Evolutionary conservation across 164 flowering plant species (phyloP).

Genomic region (Vitis rupestris): DNA sequence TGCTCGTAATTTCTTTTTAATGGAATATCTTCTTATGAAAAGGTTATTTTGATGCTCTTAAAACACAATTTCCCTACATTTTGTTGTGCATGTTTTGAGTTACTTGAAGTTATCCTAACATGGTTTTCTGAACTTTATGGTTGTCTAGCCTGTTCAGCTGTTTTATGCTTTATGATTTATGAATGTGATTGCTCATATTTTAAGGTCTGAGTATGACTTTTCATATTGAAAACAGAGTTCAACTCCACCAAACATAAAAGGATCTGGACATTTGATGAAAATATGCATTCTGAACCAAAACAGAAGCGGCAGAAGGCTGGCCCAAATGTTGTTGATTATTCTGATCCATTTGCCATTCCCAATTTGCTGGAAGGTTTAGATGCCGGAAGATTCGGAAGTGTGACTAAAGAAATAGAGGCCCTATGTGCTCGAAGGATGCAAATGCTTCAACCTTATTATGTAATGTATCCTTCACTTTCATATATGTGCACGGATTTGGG

Average conservation of each 20-base stretch:
- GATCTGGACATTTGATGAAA: not conserved
- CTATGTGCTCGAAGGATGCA: slow-evolving; percentile 21
- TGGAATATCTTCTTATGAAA: too few species aligned
- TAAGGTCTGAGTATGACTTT: not conserved
- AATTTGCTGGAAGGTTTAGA: slow-evolving; percentile 25
- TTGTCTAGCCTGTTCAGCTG: not conserved
- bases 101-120: too few species aligned
- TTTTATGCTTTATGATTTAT: not conserved
- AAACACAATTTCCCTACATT: too few species aligned
- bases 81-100: too few species aligned
- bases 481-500: not conserved
- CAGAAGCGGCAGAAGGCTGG: not conserved
- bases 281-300: slow-evolving; percentile 1
- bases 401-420: slow-evolving; percentile 31
- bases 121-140: too few species aligned
- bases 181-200: not conserved
- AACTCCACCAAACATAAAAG: not conserved
- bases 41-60: too few species aligned
- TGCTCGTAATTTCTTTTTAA: too few species aligned
- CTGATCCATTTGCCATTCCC: slow-evolving; percentile 30
- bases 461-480: slow-evolving; percentile 19
- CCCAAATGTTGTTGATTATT: slow-evolving; percentile 21
- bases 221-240: not conserved
- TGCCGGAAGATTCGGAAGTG: slow-evolving; percentile 32
- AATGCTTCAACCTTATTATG: slow-evolving; percentile 2